Percentiles rank a stretch among this genome's conserved stretches.
Evolutionary conservation across 2,329 filamentous ascomycete species (phyloP).

Genomic region (Fusarium burgessii): DNA sequence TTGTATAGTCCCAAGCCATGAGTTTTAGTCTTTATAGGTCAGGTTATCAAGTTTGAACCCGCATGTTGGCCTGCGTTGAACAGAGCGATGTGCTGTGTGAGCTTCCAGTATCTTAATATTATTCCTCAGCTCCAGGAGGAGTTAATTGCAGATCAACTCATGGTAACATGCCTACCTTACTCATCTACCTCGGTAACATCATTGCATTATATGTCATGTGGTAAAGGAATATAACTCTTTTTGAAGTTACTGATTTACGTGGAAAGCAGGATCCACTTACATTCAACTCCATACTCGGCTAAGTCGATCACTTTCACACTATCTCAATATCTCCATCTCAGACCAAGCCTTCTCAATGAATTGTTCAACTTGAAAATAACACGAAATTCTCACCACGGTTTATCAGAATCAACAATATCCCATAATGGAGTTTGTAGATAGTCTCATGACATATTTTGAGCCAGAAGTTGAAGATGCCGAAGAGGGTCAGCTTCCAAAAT

Average conservation of each 20-base stretch:
- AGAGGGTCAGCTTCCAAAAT: constrained; percentile 54
- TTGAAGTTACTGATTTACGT: not conserved
- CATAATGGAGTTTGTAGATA: constrained; percentile 31
- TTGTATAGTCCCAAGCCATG: too few relatives aligned
- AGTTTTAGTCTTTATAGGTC: not conserved
- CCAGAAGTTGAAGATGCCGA: constrained; percentile 62
- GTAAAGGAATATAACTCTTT: not conserved
- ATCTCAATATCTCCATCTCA: not conserved
- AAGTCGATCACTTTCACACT: not conserved
- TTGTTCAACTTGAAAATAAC: not conserved
- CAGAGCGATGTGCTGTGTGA: not conserved
- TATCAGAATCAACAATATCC: not conserved
- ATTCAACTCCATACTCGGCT: constrained; percentile 1
- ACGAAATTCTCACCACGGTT: not conserved
- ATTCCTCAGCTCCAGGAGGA: not conserved
- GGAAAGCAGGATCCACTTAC: constrained; percentile 1
- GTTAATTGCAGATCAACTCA: not conserved
- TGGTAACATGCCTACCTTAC: not conserved
- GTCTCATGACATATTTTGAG: constrained; percentile 52
- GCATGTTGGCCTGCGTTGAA: not conserved
- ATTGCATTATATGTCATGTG: not conserved
- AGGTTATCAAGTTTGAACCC: not conserved
- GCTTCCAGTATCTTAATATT: not conserved
- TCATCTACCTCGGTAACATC: not conserved
- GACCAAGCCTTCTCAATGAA: not conserved